phyloP scores from a whole-genome alignment of 352 stramenopile genomes.

The Globisporangium splendens region DNA sequence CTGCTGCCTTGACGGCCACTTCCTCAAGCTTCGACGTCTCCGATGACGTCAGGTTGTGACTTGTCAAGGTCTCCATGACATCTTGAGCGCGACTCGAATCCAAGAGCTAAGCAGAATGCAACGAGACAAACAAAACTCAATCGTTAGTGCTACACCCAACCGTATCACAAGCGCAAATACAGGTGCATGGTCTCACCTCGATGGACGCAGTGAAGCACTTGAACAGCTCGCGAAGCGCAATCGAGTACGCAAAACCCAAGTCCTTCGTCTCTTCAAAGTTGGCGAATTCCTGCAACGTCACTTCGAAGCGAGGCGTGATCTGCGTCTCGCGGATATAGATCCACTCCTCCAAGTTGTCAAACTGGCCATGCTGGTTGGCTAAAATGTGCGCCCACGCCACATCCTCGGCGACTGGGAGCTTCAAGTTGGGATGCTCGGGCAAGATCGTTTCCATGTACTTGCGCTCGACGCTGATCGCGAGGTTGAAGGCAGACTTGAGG shows the following conservation, averaged over 20 bases:
- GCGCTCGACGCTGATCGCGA: slow-evolving; percentile 76
- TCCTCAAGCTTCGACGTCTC: slow-evolving; percentile 39
- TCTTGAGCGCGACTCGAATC: slow-evolving; percentile 41
- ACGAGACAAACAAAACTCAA: slow-evolving; percentile 6
- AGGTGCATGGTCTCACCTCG: slow-evolving; percentile 37
- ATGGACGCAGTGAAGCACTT: slow-evolving; percentile 80
- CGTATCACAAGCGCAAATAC: too few relatives aligned
- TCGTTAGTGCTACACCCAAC: too few relatives aligned
- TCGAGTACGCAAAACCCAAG: slow-evolving; percentile 75
- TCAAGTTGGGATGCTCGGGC: slow-evolving; percentile 33
- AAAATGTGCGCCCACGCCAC: slow-evolving; percentile 82
- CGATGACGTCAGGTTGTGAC: slow-evolving; percentile 22
- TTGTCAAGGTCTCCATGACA: slow-evolving; percentile 34
- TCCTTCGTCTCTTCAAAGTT: slow-evolving; percentile 67
- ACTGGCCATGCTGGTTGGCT: slow-evolving; percentile 74
- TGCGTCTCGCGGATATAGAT: slow-evolving; percentile 78
- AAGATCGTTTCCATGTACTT: slow-evolving; percentile 73
- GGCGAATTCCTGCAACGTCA: slow-evolving; percentile 49
- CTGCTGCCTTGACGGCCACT: slow-evolving; percentile 43
- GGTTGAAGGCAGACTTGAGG: slow-evolving; percentile 80
- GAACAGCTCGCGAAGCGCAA: slow-evolving; percentile 72
- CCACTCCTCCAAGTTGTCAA: slow-evolving; percentile 87
- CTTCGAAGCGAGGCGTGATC: slow-evolving; percentile 67
- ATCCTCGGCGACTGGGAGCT: slow-evolving; percentile 46
- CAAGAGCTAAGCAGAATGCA: slow-evolving; percentile 29